Evolutionary conservation across 495 filamentous ascomycete genomes (phyloP).

Genomic region (Venustampulla echinocandica): DNA sequence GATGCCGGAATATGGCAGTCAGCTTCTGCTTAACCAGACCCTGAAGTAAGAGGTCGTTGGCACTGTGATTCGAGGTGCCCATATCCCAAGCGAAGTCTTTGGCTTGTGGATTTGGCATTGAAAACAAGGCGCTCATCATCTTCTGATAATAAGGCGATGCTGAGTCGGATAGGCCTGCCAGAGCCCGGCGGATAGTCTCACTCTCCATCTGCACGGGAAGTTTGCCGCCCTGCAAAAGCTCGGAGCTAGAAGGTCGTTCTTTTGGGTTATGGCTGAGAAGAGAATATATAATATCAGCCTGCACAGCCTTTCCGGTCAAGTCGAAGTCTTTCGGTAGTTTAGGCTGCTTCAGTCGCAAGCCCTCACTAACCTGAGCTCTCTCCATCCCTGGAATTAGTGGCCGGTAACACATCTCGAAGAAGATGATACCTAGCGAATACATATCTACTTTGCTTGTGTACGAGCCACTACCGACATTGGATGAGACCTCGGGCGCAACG

Average conservation of each 20-base stretch:
- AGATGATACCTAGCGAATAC: conserved; percentile 95
- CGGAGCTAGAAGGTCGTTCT: conserved; percentile 73
- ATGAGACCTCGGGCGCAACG: conserved; percentile 83
- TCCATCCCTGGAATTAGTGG: conserved; percentile 80
- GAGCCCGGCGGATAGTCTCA: conserved; percentile 73
- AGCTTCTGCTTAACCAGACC: conserved; percentile 68
- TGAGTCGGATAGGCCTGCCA: conserved; percentile 71
- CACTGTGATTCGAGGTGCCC: conserved; percentile 23
- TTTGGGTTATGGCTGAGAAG: conserved; percentile 73
- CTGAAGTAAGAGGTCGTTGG: conserved; percentile 62
- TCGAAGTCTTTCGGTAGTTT: conserved; percentile 67
- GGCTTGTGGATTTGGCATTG: conserved; percentile 57
- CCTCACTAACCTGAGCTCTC: conserved; percentile 63
- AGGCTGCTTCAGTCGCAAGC: conserved; percentile 59
- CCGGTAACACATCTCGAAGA: conserved; percentile 89
- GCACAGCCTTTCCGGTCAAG: conserved; percentile 60
- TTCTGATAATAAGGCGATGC: conserved; percentile 84
- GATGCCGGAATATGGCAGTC: conserved; percentile 73
- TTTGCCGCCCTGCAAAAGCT: conserved; percentile 79
- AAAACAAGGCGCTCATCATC: conserved; percentile 76
- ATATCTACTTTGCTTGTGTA: conserved; percentile 97
- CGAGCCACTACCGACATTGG: conserved; percentile 51
- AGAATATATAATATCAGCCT: conserved; percentile 68
- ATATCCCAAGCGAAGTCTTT: conserved; percentile 88
- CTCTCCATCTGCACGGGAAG: conserved; percentile 87